These are phyloP conservation scores for Eimeria brunetti DNA, from an alignment of 169 alveolate genomes.

Conservation along the genomic window DNA sequence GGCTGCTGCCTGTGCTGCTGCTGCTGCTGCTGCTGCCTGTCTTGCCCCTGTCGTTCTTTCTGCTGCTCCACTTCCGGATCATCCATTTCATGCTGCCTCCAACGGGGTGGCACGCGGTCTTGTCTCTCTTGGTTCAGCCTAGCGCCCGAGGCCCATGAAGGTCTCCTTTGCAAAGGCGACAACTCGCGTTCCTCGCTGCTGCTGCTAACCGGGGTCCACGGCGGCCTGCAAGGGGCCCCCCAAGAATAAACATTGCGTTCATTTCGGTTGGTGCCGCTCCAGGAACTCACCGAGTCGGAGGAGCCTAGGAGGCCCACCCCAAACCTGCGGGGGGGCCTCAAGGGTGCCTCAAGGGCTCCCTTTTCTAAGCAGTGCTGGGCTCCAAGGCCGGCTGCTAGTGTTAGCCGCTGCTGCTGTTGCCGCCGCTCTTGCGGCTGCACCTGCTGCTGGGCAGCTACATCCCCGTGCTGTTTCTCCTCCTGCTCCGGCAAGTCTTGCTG, in stretches of 20 bases:
- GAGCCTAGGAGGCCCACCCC: slow-evolving; percentile 42
- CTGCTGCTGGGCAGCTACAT: not conserved
- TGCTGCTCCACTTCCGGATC: not conserved
- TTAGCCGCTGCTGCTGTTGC: not conserved
- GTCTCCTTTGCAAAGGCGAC: slow-evolving; percentile 6
- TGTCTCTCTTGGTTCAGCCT: slow-evolving; percentile 2
- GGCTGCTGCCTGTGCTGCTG: slow-evolving; percentile 6
- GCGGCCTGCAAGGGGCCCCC: slow-evolving; percentile 41
- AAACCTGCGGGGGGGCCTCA: slow-evolving; percentile 26
- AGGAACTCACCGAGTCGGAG: not conserved
- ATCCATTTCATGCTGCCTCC: slow-evolving; percentile 29
- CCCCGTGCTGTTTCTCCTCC: not conserved
- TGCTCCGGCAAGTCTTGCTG: not conserved
- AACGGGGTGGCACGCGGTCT: slow-evolving; percentile 17
- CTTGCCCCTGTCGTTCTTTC: not conserved
- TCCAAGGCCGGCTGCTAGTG: not conserved
- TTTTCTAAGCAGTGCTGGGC: not conserved
- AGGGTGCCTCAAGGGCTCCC: slow-evolving; percentile 52
- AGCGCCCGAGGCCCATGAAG: slow-evolving; percentile 55
- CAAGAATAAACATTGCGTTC: not conserved
- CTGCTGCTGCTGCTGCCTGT: slow-evolving; percentile 1
- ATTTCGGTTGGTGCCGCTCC: not conserved
- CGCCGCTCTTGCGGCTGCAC: slow-evolving; percentile 10
- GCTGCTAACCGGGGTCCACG: not conserved
- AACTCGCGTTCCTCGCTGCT: slow-evolving; percentile 54